phyloP scores from a whole-genome alignment of 768 basidiomycete species.

The Suillus weaverae region DNA sequence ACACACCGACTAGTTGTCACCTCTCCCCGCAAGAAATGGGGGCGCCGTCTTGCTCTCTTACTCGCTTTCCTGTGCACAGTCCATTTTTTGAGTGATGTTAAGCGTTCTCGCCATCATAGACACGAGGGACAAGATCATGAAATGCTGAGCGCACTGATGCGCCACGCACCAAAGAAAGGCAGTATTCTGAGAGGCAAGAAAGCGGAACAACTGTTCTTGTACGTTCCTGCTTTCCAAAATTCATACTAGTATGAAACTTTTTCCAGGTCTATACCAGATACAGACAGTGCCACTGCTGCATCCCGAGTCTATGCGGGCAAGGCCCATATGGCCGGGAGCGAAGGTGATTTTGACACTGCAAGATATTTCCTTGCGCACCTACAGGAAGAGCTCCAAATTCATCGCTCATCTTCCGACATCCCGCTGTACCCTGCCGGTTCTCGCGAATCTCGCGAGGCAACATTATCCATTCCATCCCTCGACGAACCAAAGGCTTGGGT shows the following conservation, averaged over 20 bases:
- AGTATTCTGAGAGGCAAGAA: constrained; percentile 32
- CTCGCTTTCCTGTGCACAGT: constrained; percentile 11
- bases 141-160: constrained; percentile 21
- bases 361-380: constrained; percentile 53
- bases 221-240: constrained; percentile 16
- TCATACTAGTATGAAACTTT: background rate
- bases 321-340: constrained; percentile 64
- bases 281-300: constrained; percentile 47
- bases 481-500: constrained; percentile 57
- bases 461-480: constrained; percentile 44
- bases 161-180: constrained; percentile 13
- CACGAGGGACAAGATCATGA: constrained; percentile 7
- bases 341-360: constrained; percentile 56
- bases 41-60: constrained; percentile 10
- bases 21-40: constrained; percentile 17
- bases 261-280: constrained; percentile 50
- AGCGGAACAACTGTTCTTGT: constrained; percentile 50
- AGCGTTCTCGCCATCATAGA: background rate
- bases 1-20: constrained; percentile 8
- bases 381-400: constrained; percentile 49
- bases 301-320: constrained; percentile 53
- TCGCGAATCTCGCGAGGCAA: constrained; percentile 50
- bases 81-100: constrained; percentile 8
- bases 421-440: constrained; percentile 63
- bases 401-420: constrained; percentile 23